These are phyloP conservation scores for Pezicula neosporulosa DNA, from an alignment of 2,329 filamentous ascomycete species.

Conservation along the genomic window DNA sequence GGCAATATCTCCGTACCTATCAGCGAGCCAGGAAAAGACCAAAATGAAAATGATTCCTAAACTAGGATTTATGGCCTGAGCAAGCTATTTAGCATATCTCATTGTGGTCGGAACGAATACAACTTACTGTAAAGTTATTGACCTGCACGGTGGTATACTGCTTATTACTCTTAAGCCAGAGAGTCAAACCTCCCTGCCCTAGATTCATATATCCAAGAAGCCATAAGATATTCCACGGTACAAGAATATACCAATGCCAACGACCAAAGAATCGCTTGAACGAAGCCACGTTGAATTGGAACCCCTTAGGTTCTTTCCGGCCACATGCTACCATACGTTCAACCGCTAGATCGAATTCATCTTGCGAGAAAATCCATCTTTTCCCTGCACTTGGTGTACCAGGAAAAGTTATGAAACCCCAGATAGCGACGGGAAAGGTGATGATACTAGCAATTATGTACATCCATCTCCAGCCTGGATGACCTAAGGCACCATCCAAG, in stretches of 20 bases:
- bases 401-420: constrained; percentile 12
- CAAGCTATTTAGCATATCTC: background rate
- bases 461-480: constrained; percentile 26
- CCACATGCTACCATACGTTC: constrained; percentile 40
- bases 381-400: constrained; percentile 32
- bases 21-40: constrained; percentile 48
- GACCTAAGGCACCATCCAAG: constrained; percentile 28
- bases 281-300: constrained; percentile 46
- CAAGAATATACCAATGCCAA: constrained; percentile 45
- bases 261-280: constrained; percentile 38
- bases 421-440: constrained; percentile 21
- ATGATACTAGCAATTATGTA: constrained; percentile 27
- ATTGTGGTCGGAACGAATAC: background rate
- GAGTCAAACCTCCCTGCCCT: constrained; percentile 32
- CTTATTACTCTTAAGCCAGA: constrained; percentile 46
- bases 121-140: constrained; percentile 29
- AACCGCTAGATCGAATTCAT: constrained; percentile 44
- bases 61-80: constrained; percentile 46
- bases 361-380: constrained; percentile 36
- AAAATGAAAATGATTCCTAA: constrained; percentile 53
- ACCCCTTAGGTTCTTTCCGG: constrained; percentile 39
- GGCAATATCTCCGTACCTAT: constrained; percentile 40
- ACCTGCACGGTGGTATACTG: background rate
- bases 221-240: constrained; percentile 49
- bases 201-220: constrained; percentile 46